Evolutionary conservation across 2,329 filamentous ascomycete species (phyloP).

Genomic region (Pestalotiopsis sp.): DNA sequence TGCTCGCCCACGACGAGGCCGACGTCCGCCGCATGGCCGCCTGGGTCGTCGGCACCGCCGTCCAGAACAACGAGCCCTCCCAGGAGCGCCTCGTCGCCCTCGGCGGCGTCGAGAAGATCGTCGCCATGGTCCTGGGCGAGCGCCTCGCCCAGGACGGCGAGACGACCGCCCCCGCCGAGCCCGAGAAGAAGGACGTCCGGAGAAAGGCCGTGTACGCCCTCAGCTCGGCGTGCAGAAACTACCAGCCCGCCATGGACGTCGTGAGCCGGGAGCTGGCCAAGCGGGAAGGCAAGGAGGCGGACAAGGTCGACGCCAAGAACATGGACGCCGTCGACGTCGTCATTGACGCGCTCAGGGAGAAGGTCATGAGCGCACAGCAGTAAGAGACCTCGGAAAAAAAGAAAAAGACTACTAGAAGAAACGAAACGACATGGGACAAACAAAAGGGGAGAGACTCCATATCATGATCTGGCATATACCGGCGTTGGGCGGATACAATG

Average conservation of each 20-base stretch:
- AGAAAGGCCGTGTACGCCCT: slow-evolving; percentile 90
- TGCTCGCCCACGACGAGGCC: slow-evolving; percentile 67
- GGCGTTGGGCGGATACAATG: slow-evolving; percentile 16
- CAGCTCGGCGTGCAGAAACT: slow-evolving; percentile 85
- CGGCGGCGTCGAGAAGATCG: slow-evolving; percentile 72
- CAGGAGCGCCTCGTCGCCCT: slow-evolving; percentile 71
- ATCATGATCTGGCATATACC: slow-evolving; percentile 12
- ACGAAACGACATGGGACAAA: neutral
- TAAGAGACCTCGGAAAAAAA: neutral
- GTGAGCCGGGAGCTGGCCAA: slow-evolving; percentile 64
- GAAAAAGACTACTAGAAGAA: neutral
- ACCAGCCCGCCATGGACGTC: slow-evolving; percentile 78
- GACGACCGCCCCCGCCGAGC: slow-evolving; percentile 36
- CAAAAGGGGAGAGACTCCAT: neutral
- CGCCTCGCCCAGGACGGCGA: slow-evolving; percentile 18
- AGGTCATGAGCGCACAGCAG: slow-evolving; percentile 37
- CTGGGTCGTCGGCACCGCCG: slow-evolving; percentile 93
- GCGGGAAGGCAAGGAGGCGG: slow-evolving; percentile 52
- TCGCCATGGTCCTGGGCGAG: slow-evolving; percentile 55
- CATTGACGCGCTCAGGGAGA: slow-evolving; percentile 67
- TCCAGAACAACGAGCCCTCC: slow-evolving; percentile 89
- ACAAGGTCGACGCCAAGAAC: slow-evolving; percentile 75
- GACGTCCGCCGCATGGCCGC: slow-evolving; percentile 84
- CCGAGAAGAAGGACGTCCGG: slow-evolving; percentile 65
- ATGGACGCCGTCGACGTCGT: slow-evolving; percentile 85